These are phyloP conservation scores for Pyricularia grisea DNA, from an alignment of 2,329 filamentous ascomycete genomes.

Conservation along the genomic window DNA sequence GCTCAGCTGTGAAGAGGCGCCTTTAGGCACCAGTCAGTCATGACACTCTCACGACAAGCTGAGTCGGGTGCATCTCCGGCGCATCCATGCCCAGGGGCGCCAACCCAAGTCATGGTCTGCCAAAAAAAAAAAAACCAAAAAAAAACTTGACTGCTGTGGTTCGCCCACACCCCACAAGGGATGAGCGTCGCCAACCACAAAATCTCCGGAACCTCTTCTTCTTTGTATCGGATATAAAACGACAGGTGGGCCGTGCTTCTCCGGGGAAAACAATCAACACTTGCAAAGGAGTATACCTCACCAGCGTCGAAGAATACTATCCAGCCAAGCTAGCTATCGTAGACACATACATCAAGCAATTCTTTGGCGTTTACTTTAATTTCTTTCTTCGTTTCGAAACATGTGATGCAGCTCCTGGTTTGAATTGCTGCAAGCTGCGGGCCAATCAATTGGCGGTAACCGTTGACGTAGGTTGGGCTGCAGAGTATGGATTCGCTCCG, in stretches of 20 bases:
- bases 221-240: neutral
- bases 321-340: too few species aligned
- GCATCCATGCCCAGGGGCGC: neutral
- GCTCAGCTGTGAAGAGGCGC: neutral
- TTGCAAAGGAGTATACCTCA: neutral
- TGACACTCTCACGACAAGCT: neutral
- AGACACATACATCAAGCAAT: neutral
- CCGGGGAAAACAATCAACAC: neutral
- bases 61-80: neutral
- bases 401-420: neutral
- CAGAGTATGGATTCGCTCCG: neutral
- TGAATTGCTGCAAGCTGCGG: neutral
- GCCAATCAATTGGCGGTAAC: neutral
- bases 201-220: neutral
- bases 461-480: neutral
- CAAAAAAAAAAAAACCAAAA: too few species aligned
- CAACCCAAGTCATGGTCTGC: neutral
- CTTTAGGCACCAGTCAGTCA: neutral
- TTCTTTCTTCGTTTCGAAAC: neutral
- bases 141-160: neutral
- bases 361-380: neutral
- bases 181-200: neutral
- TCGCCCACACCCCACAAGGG: neutral
- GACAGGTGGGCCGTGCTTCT: neutral
- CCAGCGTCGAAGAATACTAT: neutral